Conservation (phyloP, 257 asterid species). For the Penstemon newberryi region DNA sequence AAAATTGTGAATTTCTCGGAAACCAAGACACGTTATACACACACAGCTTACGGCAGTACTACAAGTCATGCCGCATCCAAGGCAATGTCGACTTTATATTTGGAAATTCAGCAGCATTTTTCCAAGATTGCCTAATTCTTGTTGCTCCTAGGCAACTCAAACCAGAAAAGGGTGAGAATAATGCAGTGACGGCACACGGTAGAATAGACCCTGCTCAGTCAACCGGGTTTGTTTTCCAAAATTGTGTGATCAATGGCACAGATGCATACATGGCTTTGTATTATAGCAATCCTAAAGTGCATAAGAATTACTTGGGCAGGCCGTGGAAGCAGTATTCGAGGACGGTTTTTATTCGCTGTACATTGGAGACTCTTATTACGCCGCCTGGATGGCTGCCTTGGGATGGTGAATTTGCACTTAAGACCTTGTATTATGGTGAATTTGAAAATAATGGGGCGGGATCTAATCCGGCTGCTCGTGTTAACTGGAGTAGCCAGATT, state of each 20-base stretch:
- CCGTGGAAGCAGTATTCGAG: slow-evolving; percentile 42
- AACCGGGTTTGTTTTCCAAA: slow-evolving; percentile 36
- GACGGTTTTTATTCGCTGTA: slow-evolving; percentile 31
- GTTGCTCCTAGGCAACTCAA: slow-evolving; percentile 27
- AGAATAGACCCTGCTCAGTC: slow-evolving; percentile 36
- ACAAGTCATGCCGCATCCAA: slow-evolving; percentile 36
- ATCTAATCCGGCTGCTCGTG: slow-evolving; percentile 24
- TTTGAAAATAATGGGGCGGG: slow-evolving; percentile 26
- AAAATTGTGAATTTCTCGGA: slow-evolving; percentile 35
- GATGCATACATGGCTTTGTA: slow-evolving; percentile 29
- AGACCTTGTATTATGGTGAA: slow-evolving; percentile 35
- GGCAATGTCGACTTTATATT: slow-evolving; percentile 41
- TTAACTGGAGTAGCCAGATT: slow-evolving; percentile 34
- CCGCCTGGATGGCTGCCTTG: slow-evolving; percentile 34
- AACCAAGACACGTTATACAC: slow-evolving; percentile 40
- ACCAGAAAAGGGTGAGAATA: slow-evolving; percentile 35
- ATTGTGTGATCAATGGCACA: slow-evolving; percentile 32
- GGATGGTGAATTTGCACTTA: slow-evolving; percentile 31
- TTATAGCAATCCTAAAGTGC: slow-evolving; percentile 22
- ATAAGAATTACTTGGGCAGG: slow-evolving; percentile 33
- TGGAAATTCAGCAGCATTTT: slow-evolving; percentile 35
- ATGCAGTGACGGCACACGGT: slow-evolving; percentile 36
- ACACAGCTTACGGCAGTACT: slow-evolving; percentile 37
- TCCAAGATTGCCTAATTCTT: slow-evolving; percentile 33
- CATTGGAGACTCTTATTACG: slow-evolving; percentile 26